Percentiles rank a stretch among this genome's conserved stretches.
These are phyloP conservation scores for Macroventuria anomochaeta DNA, from an alignment of 2,329 filamentous ascomycete species.

Conservation along the genomic window DNA sequence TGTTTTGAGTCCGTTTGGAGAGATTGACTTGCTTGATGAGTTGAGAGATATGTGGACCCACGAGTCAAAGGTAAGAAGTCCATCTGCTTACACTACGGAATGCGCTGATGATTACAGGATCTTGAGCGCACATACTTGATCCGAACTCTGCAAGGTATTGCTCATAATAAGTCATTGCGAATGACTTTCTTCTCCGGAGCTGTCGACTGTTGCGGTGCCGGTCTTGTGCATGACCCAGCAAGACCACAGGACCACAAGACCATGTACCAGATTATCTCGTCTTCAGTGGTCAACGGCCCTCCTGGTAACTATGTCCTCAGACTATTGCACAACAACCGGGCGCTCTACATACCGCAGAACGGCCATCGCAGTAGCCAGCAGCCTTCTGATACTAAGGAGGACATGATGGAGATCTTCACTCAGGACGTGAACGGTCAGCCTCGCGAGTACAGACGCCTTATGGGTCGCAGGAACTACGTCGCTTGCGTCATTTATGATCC, in stretches of 20 bases:
- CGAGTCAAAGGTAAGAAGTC: slow-evolving; percentile 75
- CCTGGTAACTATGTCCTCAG: slow-evolving; percentile 86
- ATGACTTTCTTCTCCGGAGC: slow-evolving; percentile 97
- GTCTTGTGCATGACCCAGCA: slow-evolving; percentile 89
- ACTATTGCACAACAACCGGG: slow-evolving; percentile 92
- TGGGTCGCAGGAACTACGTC: slow-evolving; percentile 91
- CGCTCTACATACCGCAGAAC: slow-evolving; percentile 88
- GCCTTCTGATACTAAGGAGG: slow-evolving; percentile 92
- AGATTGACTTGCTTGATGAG: slow-evolving; percentile 93
- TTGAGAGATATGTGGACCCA: slow-evolving; percentile 98
- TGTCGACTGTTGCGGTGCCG: slow-evolving; percentile 90
- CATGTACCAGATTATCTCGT: slow-evolving; percentile 98
- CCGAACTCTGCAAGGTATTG: slow-evolving; percentile 91
- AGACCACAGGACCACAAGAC: slow-evolving; percentile 96
- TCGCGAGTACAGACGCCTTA: slow-evolving; percentile 86
- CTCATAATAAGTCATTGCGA: slow-evolving; percentile 91
- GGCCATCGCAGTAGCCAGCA: slow-evolving; percentile 73
- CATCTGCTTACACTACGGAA: no score
- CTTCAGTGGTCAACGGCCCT: slow-evolving; percentile 88
- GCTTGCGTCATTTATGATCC: slow-evolving; percentile 95
- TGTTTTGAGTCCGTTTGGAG: slow-evolving; percentile 93
- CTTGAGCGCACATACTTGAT: slow-evolving; percentile 96
- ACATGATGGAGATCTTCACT: slow-evolving; percentile 99
- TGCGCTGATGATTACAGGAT: slow-evolving; percentile 60
- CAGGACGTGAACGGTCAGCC: slow-evolving; percentile 85